Percentiles rank a stretch among this genome's conserved stretches.
These are phyloP conservation scores for Candida neerlandica DNA, from an alignment of 1,139 yeast genomes.

Conservation along the genomic window DNA sequence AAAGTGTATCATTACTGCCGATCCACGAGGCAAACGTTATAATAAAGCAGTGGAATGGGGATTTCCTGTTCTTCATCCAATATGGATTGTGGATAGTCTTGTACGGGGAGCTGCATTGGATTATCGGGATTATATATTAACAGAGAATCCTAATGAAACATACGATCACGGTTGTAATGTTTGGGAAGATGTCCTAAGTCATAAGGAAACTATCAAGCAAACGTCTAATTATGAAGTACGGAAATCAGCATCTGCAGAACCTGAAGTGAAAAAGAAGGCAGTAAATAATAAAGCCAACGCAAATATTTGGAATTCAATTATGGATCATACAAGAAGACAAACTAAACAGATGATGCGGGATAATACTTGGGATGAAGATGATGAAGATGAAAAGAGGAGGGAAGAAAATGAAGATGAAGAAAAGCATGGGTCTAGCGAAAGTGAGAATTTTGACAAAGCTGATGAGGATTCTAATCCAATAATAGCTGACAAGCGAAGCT, in stretches of 20 bases:
- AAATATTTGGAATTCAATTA: constrained; percentile 53
- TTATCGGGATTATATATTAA: constrained; percentile 43
- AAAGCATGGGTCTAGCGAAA: neutral
- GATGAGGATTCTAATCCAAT: neutral
- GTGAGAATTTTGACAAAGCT: neutral
- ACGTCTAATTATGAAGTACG: constrained; percentile 14
- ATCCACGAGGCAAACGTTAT: constrained; percentile 60
- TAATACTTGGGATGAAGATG: constrained; percentile 34
- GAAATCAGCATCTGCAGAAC: constrained; percentile 18
- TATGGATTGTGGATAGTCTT: constrained; percentile 70
- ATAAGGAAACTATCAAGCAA: constrained; percentile 3
- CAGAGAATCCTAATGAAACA: constrained; percentile 25
- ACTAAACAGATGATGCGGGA: constrained; percentile 22
- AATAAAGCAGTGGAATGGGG: constrained; percentile 68
- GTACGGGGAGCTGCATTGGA: constrained; percentile 62
- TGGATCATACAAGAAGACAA: constrained; percentile 35
- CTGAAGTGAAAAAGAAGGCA: constrained; percentile 18
- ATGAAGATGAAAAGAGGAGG: constrained; percentile 16
- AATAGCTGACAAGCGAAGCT: neutral
- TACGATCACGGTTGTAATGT: constrained; percentile 53
- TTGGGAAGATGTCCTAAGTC: constrained; percentile 40
- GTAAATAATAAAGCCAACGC: constrained; percentile 21
- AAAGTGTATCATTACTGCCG: constrained; percentile 56
- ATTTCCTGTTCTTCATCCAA: constrained; percentile 70
- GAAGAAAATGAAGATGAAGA: neutral